phyloP scores from a whole-genome alignment of 208 protist genomes.

The Leishmania aethiopica region DNA sequence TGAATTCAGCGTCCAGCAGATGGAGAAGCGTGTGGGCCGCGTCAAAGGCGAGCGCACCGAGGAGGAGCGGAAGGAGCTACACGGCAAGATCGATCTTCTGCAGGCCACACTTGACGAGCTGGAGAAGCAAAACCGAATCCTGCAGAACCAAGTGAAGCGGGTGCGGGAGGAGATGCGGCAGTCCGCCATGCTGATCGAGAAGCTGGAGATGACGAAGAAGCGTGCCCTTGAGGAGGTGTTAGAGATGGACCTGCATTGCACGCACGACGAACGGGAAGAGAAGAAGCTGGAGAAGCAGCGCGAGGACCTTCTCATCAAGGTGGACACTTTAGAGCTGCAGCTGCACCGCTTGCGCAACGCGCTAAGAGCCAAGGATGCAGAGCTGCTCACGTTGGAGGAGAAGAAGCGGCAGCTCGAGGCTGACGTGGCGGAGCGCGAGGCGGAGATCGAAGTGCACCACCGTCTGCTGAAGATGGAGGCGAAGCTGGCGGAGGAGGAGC shows the following conservation, averaged over 20 bases:
- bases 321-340: slow-evolving; percentile 89
- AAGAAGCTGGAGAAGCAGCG: slow-evolving; percentile 54
- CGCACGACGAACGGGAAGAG: slow-evolving; percentile 63
- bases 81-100: slow-evolving; percentile 86
- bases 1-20: slow-evolving; percentile 95
- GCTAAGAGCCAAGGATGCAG: slow-evolving; percentile 54
- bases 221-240: slow-evolving; percentile 60
- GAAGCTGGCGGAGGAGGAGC: slow-evolving; percentile 88
- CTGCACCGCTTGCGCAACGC: slow-evolving; percentile 67
- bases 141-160: slow-evolving; percentile 91
- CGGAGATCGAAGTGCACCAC: slow-evolving; percentile 88
- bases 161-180: slow-evolving; percentile 84
- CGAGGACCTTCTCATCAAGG: slow-evolving; percentile 81
- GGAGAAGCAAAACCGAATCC: slow-evolving; percentile 67
- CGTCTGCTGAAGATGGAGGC: slow-evolving; percentile 74
- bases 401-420: slow-evolving; percentile 73
- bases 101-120: slow-evolving; percentile 85
- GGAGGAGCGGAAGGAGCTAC: slow-evolving; percentile 88
- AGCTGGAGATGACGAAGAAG: slow-evolving; percentile 56
- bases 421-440: slow-evolving; percentile 69
- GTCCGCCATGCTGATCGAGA: slow-evolving; percentile 57
- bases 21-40: slow-evolving; percentile 93
- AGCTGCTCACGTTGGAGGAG: slow-evolving; percentile 76
- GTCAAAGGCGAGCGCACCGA: slow-evolving; percentile 91
- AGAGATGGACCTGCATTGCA: slow-evolving; percentile 85